Percentiles rank a stretch among this genome's conserved stretches.
phyloP scores from a whole-genome alignment of 495 filamentous ascomycete genomes.

The Annulohypoxylon moriforme region DNA sequence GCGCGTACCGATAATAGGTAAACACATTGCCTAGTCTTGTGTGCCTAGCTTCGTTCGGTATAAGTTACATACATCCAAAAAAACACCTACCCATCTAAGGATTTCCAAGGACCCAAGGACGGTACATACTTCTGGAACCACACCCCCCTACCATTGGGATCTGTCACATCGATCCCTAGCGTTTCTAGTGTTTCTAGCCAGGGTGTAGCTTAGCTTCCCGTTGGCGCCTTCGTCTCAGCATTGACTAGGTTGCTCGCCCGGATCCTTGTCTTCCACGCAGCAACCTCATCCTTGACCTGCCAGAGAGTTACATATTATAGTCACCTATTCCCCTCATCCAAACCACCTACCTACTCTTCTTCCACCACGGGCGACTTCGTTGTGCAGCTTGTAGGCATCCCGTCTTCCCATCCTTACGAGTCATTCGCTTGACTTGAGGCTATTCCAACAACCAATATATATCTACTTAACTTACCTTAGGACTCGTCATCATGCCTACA shows the following conservation, averaged over 20 bases:
- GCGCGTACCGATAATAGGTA: conserved; percentile 39
- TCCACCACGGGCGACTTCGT: conserved; percentile 55
- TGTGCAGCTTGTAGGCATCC: conserved; percentile 53
- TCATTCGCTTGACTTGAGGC: conserved; percentile 58
- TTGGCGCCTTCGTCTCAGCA: conserved; percentile 44
- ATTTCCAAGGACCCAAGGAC: conserved; percentile 15
- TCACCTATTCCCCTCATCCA: conserved; percentile 50
- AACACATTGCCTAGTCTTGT: conserved; percentile 21
- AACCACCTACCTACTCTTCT: conserved; percentile 52
- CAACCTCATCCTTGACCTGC: conserved; percentile 38
- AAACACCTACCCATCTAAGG: conserved; percentile 25
- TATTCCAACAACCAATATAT: conserved; percentile 29
- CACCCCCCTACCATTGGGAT: conserved; percentile 40
- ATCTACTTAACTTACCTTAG: conserved; percentile 27
- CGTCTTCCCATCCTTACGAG: conserved; percentile 46
- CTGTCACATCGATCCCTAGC: conserved; percentile 41
- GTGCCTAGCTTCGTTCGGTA: conserved; percentile 18
- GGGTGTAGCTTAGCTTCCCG: conserved; percentile 42
- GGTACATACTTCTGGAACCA: conserved; percentile 32
- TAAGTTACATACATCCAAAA: conserved; percentile 18
- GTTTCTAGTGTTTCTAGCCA: conserved; percentile 36
- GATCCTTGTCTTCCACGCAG: conserved; percentile 45
- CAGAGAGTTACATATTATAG: conserved; percentile 54
- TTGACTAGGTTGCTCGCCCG: conserved; percentile 37
- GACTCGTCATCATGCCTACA: conserved; percentile 62